Percentiles rank a stretch among this genome's conserved stretches.
These are phyloP conservation scores for Podospora australis DNA, from an alignment of 495 filamentous ascomycete species.

Conservation along the genomic window DNA sequence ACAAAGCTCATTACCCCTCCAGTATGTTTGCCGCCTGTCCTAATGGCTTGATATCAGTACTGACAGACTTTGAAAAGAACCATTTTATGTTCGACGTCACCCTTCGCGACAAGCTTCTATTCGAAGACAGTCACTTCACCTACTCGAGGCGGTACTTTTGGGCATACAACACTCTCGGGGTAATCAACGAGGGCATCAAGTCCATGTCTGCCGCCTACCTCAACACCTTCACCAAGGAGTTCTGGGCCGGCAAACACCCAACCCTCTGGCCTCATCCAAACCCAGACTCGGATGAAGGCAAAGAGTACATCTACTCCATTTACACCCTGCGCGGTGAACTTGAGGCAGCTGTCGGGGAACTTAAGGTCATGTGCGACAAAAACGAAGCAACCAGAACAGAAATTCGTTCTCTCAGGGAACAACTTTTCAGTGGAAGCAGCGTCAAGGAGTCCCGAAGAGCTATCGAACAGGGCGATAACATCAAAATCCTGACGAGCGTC, in stretches of 20 bases:
- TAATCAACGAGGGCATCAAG: slow-evolving; percentile 51
- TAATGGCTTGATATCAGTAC: neutral
- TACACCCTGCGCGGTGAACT: slow-evolving; percentile 21
- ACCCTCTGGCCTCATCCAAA: slow-evolving; percentile 30
- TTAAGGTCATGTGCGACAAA: slow-evolving; percentile 16
- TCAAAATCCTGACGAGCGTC: slow-evolving; percentile 34
- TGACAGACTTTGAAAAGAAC: too few relatives aligned
- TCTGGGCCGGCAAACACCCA: slow-evolving; percentile 44
- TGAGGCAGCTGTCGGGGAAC: slow-evolving; percentile 18
- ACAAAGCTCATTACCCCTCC: slow-evolving; percentile 46
- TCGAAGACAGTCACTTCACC: slow-evolving; percentile 50
- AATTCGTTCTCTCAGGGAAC: slow-evolving; percentile 27
- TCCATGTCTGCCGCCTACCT: slow-evolving; percentile 43
- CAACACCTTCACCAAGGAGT: slow-evolving; percentile 42
- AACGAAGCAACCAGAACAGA: slow-evolving; percentile 25
- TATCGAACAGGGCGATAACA: slow-evolving; percentile 33
- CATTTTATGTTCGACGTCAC: slow-evolving; percentile 49
- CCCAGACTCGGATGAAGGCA: slow-evolving; percentile 5
- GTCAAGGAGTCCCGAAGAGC: slow-evolving; percentile 28
- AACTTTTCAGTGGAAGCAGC: slow-evolving; percentile 28
- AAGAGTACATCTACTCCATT: slow-evolving; percentile 14
- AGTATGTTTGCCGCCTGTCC: slow-evolving; percentile 9
- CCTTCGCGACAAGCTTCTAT: slow-evolving; percentile 47
- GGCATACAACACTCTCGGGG: slow-evolving; percentile 48
- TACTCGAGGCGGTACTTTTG: slow-evolving; percentile 53